Evolutionary conservation across 2,329 filamentous ascomycete species (phyloP).

Genomic region (Pseudopyricularia javanii): DNA sequence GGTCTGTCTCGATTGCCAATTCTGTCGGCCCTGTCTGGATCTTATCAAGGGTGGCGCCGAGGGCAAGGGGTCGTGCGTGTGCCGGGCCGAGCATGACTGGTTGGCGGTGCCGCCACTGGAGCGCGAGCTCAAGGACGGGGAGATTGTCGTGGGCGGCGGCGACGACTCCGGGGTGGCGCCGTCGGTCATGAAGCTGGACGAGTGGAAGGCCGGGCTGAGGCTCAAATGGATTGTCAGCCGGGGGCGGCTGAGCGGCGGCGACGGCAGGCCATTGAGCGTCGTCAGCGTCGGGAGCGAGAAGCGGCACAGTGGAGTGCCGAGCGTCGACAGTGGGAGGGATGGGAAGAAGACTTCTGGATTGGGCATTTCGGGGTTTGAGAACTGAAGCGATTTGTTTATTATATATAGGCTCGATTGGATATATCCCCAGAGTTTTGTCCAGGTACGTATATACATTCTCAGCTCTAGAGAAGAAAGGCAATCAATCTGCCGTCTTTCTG

Average conservation of each 20-base stretch:
- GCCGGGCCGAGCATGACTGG: conserved; percentile 1
- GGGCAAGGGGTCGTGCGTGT: not conserved
- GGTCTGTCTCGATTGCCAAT: conserved; percentile 1
- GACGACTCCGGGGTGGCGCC: not conserved
- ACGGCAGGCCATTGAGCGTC: not conserved
- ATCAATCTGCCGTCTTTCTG: too few relatives aligned
- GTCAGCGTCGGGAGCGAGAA: not conserved
- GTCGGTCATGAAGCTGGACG: not conserved
- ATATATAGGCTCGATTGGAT: not conserved
- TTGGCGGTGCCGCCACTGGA: not conserved
- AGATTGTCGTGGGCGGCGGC: not conserved
- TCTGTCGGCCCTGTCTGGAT: not conserved
- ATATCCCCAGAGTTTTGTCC: too few relatives aligned
- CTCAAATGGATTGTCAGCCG: not conserved
- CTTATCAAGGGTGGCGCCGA: not conserved
- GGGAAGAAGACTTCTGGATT: not conserved
- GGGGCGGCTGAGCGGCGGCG: not conserved
- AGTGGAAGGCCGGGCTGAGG: conserved; percentile 3
- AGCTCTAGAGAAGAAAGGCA: too few relatives aligned
- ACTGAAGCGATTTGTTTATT: not conserved
- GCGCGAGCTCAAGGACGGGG: not conserved
- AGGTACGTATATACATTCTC: too few relatives aligned
- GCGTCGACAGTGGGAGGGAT: not conserved
- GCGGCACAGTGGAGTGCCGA: not conserved
- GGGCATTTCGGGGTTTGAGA: not conserved